Evolutionary conservation across 306 rosid species (phyloP), one percentile per base, ranked within the genome.

Genomic region (Hippophae rhamnoides): DNA sequence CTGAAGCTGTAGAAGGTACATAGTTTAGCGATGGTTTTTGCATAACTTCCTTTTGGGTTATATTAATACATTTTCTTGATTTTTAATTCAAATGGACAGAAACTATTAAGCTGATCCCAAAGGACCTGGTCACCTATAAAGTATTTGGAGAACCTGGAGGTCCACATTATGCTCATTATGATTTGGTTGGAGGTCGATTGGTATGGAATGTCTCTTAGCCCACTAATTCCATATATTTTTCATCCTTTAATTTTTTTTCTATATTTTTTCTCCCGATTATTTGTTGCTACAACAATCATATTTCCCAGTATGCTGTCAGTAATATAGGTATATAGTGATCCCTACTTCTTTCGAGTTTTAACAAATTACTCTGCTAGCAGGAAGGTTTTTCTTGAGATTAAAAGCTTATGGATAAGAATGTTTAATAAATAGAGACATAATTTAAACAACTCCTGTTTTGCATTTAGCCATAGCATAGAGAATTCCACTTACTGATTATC

Each of bases 121-220:
- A 75, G 77, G 85, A 93, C 76, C 79, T 93, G 63, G 94, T 78
- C 58, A 80, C 89, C 26, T 84, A 84, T 69, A 80, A 84, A 78
- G 54, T 84, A 57, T 76, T 86, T 69, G 99, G 99, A 74, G 76
- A 86, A 54, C 78, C 94, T 1, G 77, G 52, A 42, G 99, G 95
- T 65, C 86, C 99, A 70, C 99, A 88, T 78, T 93, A 93, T 65
- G 99, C 95, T 66, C 99, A 93, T 74, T 93, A 93, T 72, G 99
- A 93, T 82, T 82, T 93, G 79, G 97, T 93, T 65, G 99, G 99
- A 71, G 99, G 99, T 72, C 78, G 90, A 66, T 54, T 75, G 97
- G 99, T 93, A 78, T 60, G 79, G 40, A 27, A 6, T 43, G 47
- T 61, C 60, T 46, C 54, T 61, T 3, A 31, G 5, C 38, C 38